phyloP scores from a whole-genome alignment of 2,329 filamentous ascomycete genomes.

The Pezicula radicicola region DNA sequence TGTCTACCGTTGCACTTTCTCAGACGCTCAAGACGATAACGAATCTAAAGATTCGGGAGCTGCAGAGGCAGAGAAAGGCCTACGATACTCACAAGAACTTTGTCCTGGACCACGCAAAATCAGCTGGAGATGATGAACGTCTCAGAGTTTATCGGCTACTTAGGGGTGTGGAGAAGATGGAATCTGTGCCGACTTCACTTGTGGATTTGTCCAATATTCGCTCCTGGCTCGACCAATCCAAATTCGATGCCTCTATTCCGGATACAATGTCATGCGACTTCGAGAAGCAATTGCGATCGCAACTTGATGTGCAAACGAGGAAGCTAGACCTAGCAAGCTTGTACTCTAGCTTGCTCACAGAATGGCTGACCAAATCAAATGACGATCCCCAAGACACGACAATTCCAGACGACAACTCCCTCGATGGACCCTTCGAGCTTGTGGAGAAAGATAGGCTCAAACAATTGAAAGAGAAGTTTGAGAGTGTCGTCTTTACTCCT shows the following conservation, averaged over 20 bases:
- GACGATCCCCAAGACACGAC: conserved; percentile 5
- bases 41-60: conserved; percentile 10
- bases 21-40: conserved; percentile 13
- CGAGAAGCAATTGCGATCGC: conserved; percentile 41
- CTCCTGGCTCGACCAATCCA: conserved; percentile 11
- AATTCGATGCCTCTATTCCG: conserved; percentile 10
- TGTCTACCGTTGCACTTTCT: conserved; percentile 11
- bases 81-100: conserved; percentile 7
- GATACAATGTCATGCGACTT: conserved; percentile 6
- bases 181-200: conserved; percentile 1
- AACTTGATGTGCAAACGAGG: conserved; percentile 42
- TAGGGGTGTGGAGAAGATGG: conserved; percentile 5
- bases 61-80: conserved; percentile 11
- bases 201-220: conserved; percentile 7
- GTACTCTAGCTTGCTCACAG: conserved; percentile 49
- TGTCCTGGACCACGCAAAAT: conserved; percentile 2
- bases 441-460: conserved; percentile 39
- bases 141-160: conserved; percentile 4
- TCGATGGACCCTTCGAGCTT: conserved; percentile 34
- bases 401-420: conserved; percentile 12
- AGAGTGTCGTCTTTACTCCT: conserved; percentile 47
- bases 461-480: conserved; percentile 54
- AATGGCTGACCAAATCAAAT: conserved; percentile 37
- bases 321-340: conserved; percentile 51
- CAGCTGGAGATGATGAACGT: background rate